Conservation (phyloP, 2,329 filamentous ascomycete genomes). For the Exophiala viscosa region DNA sequence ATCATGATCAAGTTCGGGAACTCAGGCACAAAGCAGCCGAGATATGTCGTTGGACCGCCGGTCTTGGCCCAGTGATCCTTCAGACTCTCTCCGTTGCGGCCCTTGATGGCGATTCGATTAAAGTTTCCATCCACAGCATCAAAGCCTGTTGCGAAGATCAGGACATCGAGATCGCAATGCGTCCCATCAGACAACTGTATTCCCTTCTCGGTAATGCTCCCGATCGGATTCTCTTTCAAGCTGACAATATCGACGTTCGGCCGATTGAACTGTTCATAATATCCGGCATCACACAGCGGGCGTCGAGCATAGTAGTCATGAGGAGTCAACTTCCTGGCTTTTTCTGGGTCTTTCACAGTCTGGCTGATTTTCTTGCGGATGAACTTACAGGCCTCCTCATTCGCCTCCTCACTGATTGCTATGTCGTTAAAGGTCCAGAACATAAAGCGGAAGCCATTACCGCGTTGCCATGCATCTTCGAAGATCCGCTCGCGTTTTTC, state of each 20-base stretch:
- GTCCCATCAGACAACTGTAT: constrained; percentile 39
- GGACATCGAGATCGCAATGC: constrained; percentile 37
- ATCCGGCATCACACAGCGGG: constrained; percentile 21
- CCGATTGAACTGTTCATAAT: constrained; percentile 47
- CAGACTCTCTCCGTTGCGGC: constrained; percentile 30
- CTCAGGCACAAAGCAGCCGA: constrained; percentile 40
- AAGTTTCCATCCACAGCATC: constrained; percentile 39
- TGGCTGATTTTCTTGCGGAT: constrained; percentile 52
- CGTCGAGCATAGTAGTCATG: constrained; percentile 21
- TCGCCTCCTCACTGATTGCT: constrained; percentile 42
- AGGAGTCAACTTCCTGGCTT: constrained; percentile 26
- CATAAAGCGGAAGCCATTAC: constrained; percentile 39
- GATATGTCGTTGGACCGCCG: constrained; percentile 32
- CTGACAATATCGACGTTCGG: constrained; percentile 47
- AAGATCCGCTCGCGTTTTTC: constrained; percentile 27
- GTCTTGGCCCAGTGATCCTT: constrained; percentile 33
- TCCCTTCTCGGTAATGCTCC: constrained; percentile 37
- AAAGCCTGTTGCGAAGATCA: constrained; percentile 44
- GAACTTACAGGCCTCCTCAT: constrained; percentile 52
- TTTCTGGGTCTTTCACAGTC: constrained; percentile 50
- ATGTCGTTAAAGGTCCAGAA: constrained; percentile 39
- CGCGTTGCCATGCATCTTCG: constrained; percentile 33
- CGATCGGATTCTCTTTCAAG: constrained; percentile 42
- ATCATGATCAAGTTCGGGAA: constrained; percentile 51
- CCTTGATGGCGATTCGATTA: constrained; percentile 32